Percentiles rank a stretch among this genome's conserved stretches.
Conservation (phyloP, 306 rosid genomes). For the Hippophae rhamnoides region DNA sequence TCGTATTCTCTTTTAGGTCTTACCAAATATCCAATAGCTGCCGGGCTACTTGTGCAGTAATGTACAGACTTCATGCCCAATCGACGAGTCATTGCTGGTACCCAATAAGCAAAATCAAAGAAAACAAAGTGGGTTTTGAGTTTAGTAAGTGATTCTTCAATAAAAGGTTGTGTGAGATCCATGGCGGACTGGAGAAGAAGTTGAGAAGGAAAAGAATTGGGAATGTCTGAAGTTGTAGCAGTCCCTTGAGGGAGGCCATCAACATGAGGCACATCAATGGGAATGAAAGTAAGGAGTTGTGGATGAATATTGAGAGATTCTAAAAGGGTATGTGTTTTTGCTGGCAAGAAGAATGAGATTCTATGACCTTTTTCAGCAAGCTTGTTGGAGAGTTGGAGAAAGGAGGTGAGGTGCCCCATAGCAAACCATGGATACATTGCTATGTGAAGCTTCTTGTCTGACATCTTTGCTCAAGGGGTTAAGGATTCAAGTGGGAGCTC, state of each 20-base stretch:
- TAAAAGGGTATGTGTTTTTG: constrained; percentile 29
- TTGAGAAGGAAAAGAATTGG: constrained; percentile 12
- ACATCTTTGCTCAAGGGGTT: too few relatives aligned
- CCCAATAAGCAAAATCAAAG: constrained; percentile 47
- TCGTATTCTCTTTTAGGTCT: constrained; percentile 30
- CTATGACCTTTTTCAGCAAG: constrained; percentile 52
- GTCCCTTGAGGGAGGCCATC: constrained; percentile 45
- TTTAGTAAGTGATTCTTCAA: constrained; percentile 22
- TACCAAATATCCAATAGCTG: constrained; percentile 26
- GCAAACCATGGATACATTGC: constrained; percentile 73
- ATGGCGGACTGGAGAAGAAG: constrained; percentile 42
- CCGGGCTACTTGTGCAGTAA: constrained; percentile 31
- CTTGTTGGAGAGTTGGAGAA: constrained; percentile 55
- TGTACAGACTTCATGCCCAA: constrained; percentile 35
- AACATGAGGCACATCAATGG: constrained; percentile 45
- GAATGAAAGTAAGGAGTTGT: constrained; percentile 46
- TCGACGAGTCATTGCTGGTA: constrained; percentile 35
- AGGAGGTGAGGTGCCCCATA: constrained; percentile 51
- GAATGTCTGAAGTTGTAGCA: constrained; percentile 58
- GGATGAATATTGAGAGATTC: constrained; percentile 46
- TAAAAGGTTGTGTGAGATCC: constrained; percentile 50
- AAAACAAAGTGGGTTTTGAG: constrained; percentile 45
- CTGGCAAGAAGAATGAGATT: constrained; percentile 50
- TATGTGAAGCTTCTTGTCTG: constrained; percentile 15
- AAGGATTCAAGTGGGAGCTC: too few relatives aligned